phyloP scores from a whole-genome alignment of 1,284 basidiomycete species.

The Sanguinoderma infundibulare region DNA sequence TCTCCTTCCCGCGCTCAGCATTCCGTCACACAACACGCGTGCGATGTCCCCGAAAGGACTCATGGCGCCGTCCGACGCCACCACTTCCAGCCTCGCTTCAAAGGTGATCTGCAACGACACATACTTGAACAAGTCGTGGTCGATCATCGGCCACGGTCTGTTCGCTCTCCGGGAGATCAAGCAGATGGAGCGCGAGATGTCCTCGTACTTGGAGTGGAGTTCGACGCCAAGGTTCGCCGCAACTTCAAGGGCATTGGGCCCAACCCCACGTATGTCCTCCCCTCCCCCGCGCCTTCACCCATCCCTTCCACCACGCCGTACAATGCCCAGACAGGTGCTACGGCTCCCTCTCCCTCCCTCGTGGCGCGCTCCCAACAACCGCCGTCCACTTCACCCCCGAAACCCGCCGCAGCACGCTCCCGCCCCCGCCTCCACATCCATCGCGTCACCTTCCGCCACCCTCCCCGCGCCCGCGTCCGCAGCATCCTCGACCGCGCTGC shows the following conservation, averaged over 20 bases:
- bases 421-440: slow-evolving; percentile 13
- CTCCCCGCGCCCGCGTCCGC: slow-evolving; percentile 37
- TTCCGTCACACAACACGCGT: slow-evolving; percentile 37
- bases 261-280: slow-evolving; percentile 63
- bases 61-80: slow-evolving; percentile 39
- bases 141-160: slow-evolving; percentile 91
- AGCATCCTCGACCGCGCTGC: slow-evolving; percentile 40
- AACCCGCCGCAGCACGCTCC: slow-evolving; percentile 38
- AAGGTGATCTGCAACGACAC: slow-evolving; percentile 97
- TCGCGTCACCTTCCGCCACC: slow-evolving; percentile 40
- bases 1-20: slow-evolving; percentile 44
- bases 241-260: slow-evolving; percentile 63
- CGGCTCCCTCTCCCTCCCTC: slow-evolving; percentile 41
- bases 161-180: slow-evolving; percentile 91
- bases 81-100: slow-evolving; percentile 59
- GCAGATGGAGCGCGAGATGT: slow-evolving; percentile 96
- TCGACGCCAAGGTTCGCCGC: slow-evolving; percentile 62
- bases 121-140: slow-evolving; percentile 96
- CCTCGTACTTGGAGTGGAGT: slow-evolving; percentile 85
- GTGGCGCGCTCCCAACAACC: slow-evolving; percentile 8
- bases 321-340: neutral
- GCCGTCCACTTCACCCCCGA: slow-evolving; percentile 24
- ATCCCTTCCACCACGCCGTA: slow-evolving; percentile 49
- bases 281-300: slow-evolving; percentile 56
- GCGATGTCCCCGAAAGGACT: slow-evolving; percentile 45